Percentiles rank a stretch among this genome's conserved stretches.
Conservation (phyloP, 176 grass and related monocot species). For the Eleusine indica region DNA sequence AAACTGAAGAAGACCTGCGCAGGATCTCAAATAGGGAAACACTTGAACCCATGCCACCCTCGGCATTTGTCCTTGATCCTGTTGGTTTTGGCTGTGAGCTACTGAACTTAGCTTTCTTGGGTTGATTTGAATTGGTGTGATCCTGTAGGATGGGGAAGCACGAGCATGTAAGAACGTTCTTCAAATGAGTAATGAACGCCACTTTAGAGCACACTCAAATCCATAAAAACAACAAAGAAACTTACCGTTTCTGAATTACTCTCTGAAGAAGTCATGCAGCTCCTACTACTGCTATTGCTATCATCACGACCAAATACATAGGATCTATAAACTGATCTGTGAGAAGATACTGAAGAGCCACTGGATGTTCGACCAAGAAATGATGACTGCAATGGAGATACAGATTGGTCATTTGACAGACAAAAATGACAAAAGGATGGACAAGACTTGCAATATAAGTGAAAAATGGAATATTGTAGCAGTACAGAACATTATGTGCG, state of each 20-base stretch:
- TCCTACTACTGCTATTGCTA: constrained; percentile 74
- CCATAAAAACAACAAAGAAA: background rate
- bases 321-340: constrained; percentile 57
- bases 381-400: constrained; percentile 62
- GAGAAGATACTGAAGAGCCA: constrained; percentile 57
- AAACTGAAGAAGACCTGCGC: constrained; percentile 59
- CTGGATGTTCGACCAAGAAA: constrained; percentile 80
- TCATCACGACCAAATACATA: constrained; percentile 92
- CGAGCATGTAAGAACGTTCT: background rate
- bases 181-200: background rate
- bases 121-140: constrained; percentile 46
- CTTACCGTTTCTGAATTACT: constrained; percentile 55
- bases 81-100: constrained; percentile 67
- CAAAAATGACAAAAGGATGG: background rate
- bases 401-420: constrained; percentile 7
- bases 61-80: constrained; percentile 25
- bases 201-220: background rate
- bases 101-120: constrained; percentile 62
- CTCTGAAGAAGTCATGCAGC: constrained; percentile 54
- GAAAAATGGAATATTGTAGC: background rate
- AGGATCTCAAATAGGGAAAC: constrained; percentile 73
- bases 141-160: constrained; percentile 35
- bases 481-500: constrained; percentile 1
- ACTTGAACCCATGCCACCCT: constrained; percentile 38
- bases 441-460: background rate